phyloP scores from a whole-genome alignment of 2,329 filamentous ascomycete species.

The Pseudogymnoascus pannorum region DNA sequence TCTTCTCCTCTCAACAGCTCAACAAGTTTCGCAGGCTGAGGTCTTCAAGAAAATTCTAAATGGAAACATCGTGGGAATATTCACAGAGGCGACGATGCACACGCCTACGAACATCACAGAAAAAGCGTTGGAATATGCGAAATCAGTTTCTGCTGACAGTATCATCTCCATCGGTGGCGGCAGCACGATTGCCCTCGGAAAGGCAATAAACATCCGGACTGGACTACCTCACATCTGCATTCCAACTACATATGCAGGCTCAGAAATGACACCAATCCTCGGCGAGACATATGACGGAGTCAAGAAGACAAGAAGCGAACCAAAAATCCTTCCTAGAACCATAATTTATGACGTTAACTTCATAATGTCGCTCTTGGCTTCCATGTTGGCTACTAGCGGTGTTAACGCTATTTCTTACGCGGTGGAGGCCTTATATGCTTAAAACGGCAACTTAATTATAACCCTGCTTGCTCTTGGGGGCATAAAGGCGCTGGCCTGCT shows the following conservation, averaged over 20 bases:
- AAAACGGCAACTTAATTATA: constrained; percentile 55
- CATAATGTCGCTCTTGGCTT: constrained; percentile 49
- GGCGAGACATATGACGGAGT: constrained; percentile 52
- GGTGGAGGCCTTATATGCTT: constrained; percentile 57
- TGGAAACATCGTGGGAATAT: constrained; percentile 41
- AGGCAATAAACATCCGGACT: constrained; percentile 47
- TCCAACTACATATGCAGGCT: constrained; percentile 53
- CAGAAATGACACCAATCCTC: constrained; percentile 58
- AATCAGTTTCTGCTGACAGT: constrained; percentile 41
- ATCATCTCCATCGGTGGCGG: constrained; percentile 56
- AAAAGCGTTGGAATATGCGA: constrained; percentile 42
- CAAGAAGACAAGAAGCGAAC: constrained; percentile 51
- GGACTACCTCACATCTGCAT: constrained; percentile 51
- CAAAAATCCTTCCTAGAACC: constrained; percentile 50
- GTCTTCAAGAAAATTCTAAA: constrained; percentile 38
- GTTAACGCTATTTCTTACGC: constrained; percentile 61
- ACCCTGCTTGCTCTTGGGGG: constrained; percentile 51
- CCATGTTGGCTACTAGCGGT: constrained; percentile 49
- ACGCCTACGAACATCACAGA: constrained; percentile 52
- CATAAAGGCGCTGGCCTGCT: constrained; percentile 42
- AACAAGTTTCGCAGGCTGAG: constrained; percentile 39
- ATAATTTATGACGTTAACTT: constrained; percentile 60
- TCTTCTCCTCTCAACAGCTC: constrained; percentile 48
- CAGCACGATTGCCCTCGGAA: constrained; percentile 55
- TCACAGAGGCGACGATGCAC: constrained; percentile 54